Evolutionary conservation across 257 asterid species (phyloP), one percentile per base, ranked within the genome.

Genomic region (Solanum etuberosum): DNA sequence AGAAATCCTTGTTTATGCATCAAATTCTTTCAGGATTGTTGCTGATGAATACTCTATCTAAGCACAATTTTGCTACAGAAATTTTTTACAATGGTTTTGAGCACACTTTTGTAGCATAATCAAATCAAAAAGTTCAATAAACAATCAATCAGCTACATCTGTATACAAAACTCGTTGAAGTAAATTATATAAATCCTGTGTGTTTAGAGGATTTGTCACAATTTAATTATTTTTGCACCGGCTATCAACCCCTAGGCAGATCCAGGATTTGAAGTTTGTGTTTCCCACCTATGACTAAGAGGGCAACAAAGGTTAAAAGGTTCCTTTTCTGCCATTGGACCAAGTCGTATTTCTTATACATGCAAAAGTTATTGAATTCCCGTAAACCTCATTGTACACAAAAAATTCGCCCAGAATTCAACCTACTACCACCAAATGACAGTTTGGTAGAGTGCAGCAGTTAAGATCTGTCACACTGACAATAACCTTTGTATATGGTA

Each of bases 371-470:
- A 25, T 11, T 63, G 9, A 29, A 12, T n/a, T 5, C 8, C 71
- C 2, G 32, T 13, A 63, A 63, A n/a, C 2, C 20, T 20, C 54
- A 46, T 51, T 18, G 1, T 51, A 54, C 63, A 54, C 61, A 6
- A 51, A 54, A 2, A 2, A 6, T 4, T 54, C 2, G 7, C 70
- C 32, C 32, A 14, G 6, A 23, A 57, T 0, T 57, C 10, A 61
- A n/a, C 31, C 4, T 7, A 71, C 48, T 5, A 16, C 16, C 11
- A 31, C 27, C 73, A 32, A 46, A 34, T 73, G 80, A 74, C 29
- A 32, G 54, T 87, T 89, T 87, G 90, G 88, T 67, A 46, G 86
- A 83, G 77, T 23, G 71, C 38, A 48, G 81, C 70, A 83, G 85
- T 88, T 32, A 81, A 84, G 68, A 80, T 86, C 82, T 71, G 48